These are phyloP conservation scores for Candida freyschussii DNA, from an alignment of 1,139 yeast species.

Conservation along the genomic window DNA sequence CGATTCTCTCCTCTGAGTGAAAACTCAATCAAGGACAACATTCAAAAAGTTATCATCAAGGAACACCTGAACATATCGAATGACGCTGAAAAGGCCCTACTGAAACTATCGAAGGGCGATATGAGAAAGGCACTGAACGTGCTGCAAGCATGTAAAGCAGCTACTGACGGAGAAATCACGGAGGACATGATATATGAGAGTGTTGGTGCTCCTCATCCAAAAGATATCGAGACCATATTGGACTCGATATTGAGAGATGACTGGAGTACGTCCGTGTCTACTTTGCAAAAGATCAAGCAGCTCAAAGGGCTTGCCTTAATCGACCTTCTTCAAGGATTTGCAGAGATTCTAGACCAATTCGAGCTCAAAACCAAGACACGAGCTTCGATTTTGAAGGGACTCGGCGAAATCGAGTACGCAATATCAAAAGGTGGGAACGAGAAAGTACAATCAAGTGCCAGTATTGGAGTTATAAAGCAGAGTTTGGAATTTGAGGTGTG, in stretches of 20 bases:
- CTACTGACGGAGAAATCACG: conserved; percentile 57
- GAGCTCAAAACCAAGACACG: conserved; percentile 63
- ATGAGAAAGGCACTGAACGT: conserved; percentile 96
- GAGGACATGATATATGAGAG: conserved; percentile 84
- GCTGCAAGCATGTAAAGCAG: conserved; percentile 88
- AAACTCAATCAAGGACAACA: conserved; percentile 62
- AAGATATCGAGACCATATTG: conserved; percentile 69
- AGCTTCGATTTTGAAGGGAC: conserved; percentile 56
- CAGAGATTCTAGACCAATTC: conserved; percentile 60
- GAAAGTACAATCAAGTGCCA: conserved; percentile 83
- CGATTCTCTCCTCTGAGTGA: conserved; percentile 79
- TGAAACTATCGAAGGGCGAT: conserved; percentile 79
- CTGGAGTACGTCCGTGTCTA: conserved; percentile 73
- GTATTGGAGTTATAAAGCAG: conserved; percentile 78
- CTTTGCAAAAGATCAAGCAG: conserved; percentile 58
- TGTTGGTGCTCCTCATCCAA: conserved; percentile 93
- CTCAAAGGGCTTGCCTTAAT: conserved; percentile 84
- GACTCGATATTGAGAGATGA: conserved; percentile 79
- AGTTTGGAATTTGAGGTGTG: conserved; percentile 31
- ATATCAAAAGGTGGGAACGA: conserved; percentile 92
- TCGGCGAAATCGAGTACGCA: conserved; percentile 86
- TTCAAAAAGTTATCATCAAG: conserved; percentile 59
- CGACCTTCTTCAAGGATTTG: conserved; percentile 75
- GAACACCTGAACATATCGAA: conserved; percentile 58
- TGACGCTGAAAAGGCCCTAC: conserved; percentile 62